phyloP scores from a whole-genome alignment of 2,329 filamentous ascomycete species.

The Trichoderma koningii region DNA sequence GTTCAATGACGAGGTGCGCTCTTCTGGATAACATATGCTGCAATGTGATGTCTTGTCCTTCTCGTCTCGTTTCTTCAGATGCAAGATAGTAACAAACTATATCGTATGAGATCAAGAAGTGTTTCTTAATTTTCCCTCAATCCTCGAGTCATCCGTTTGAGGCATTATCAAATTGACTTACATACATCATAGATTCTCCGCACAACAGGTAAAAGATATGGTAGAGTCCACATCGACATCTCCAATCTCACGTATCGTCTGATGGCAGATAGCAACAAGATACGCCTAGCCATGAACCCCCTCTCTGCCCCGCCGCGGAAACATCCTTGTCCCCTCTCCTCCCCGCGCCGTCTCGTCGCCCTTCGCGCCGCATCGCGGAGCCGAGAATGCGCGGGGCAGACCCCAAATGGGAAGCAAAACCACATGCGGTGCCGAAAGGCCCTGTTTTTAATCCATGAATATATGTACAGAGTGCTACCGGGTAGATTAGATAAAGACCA shows the following conservation, averaged over 20 bases:
- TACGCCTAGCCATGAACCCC: no score
- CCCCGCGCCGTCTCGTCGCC: constrained; percentile 14
- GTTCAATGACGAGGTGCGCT: no score
- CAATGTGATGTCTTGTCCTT: no score
- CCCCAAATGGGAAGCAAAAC: constrained; percentile 21
- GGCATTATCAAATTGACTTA: background rate
- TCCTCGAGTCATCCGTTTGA: background rate
- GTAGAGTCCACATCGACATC: background rate
- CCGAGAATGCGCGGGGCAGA: constrained; percentile 8
- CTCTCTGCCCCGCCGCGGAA: constrained; percentile 3
- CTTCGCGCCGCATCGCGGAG: background rate
- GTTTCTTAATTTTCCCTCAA: background rate
- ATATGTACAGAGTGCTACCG: background rate
- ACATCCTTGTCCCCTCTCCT: background rate
- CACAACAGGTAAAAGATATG: background rate
- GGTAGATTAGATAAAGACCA: no score
- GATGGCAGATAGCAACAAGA: no score
- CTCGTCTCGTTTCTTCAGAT: no score
- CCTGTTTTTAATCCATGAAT: background rate
- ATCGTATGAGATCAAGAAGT: no score
- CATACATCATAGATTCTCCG: background rate
- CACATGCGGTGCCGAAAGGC: background rate
- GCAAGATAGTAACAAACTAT: no score
- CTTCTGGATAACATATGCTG: no score
- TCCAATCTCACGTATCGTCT: background rate